Conservation (phyloP, 2,329 filamentous ascomycete genomes). For the Aspergillus persii region DNA sequence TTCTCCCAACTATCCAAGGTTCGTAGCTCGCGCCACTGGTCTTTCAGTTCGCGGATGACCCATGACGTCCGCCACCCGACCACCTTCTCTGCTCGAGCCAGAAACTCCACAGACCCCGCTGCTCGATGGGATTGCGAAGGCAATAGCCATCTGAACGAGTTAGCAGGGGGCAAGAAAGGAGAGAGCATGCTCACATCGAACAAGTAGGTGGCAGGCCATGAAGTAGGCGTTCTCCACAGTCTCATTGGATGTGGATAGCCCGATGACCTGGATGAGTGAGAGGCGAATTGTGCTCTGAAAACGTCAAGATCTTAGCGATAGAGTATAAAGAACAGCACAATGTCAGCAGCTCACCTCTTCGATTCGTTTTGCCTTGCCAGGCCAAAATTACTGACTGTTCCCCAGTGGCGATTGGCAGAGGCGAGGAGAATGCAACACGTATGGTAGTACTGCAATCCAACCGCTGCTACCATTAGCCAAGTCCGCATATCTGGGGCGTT, state of each 20-base stretch:
- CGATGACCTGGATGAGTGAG: slow-evolving; percentile 30
- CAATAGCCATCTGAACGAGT: slow-evolving; percentile 31
- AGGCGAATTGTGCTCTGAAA: slow-evolving; percentile 30
- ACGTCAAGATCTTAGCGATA: too few relatives aligned
- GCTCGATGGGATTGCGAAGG: slow-evolving; percentile 26
- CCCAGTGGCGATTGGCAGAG: slow-evolving; percentile 24
- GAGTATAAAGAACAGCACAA: not conserved
- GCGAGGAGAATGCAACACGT: slow-evolving; percentile 32
- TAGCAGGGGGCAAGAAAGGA: too few relatives aligned
- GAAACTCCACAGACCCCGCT: slow-evolving; percentile 27
- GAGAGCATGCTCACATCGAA: slow-evolving; percentile 27
- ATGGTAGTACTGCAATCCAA: slow-evolving; percentile 41
- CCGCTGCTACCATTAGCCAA: slow-evolving; percentile 20
- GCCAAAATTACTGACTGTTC: slow-evolving; percentile 25
- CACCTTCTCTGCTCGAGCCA: slow-evolving; percentile 25
- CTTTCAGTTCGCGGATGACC: slow-evolving; percentile 28
- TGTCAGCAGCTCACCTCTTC: slow-evolving; percentile 23
- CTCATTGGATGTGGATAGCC: slow-evolving; percentile 34
- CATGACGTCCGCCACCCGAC: slow-evolving; percentile 33
- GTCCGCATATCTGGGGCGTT: not conserved
- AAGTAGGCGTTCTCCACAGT: slow-evolving; percentile 35
- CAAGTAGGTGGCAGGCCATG: slow-evolving; percentile 32
- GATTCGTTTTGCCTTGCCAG: slow-evolving; percentile 23
- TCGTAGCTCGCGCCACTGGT: slow-evolving; percentile 30
- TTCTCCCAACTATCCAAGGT: slow-evolving; percentile 9